Base-by-base conservation (phyloP, 306 rosid species). In the Gynostemma pentaphyllum region DNA sequence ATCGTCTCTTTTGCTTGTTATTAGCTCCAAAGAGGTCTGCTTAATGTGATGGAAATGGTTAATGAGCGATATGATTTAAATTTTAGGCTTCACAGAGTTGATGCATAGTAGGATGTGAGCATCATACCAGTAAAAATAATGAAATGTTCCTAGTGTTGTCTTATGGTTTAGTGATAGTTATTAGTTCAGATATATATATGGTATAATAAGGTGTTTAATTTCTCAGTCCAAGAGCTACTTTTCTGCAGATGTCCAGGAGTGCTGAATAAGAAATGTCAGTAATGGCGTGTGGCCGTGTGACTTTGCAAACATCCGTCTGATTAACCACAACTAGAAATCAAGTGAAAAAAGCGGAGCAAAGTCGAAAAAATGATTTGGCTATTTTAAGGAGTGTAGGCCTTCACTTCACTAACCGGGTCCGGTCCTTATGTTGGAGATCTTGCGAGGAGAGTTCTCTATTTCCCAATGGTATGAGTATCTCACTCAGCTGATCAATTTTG, bases 401-500 rank as follows among this genome's bases (percentile, higher is more conserved):
- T 24, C 36, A 70, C 37, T 51, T 24, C 36, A 70, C 69, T 50
- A 81, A 74, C 75, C 66, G 27, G 66, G n/a, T n/a, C n/a, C n/a
- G n/a, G n/a, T n/a, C 66, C 74, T 47, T 69, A 42, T 69, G 71
- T 72, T 77, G 69, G 80, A 70, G 78, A 60, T 75, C 74, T 78
- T 66, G 42, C 62, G 32, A 59, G 73, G 81, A 62, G 80, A 78
- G 54, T 76, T 72, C 69, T 80, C 49, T 76, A 55, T 69, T 66
- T 78, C 68, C 75, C 69, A 82, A 80, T 67, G 72, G 78, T 77
- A 67, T 10, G 56, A 76, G 77, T 70, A 24, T 64, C 64, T 26
- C 39, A 61, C 77, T 76, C 75, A 78, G 80, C 76, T 59, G 77
- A 72, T 81, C 94, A 85, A 84, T 85, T 90, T 90, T 90, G 90